Base-by-base conservation (phyloP, 257 asterid species). In the Mentha longifolia region DNA sequence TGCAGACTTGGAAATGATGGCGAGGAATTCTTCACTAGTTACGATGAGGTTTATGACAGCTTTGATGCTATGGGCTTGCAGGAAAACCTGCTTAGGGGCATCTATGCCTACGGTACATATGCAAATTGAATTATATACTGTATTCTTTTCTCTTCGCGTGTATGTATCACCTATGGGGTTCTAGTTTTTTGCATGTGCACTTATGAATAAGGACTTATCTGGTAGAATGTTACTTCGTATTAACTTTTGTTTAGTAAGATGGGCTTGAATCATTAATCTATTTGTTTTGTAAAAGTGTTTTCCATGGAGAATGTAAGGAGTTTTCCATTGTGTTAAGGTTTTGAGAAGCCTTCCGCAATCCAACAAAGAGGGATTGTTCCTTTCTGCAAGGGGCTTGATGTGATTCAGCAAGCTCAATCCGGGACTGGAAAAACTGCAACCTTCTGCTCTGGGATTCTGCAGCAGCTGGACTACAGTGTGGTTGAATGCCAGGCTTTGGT, bases 401-500 rank as follows among this genome's bases (percentile, higher is more conserved):
- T 81, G 50, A 82, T 85, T 56, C 86, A 82, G 65, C 87, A 85
- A 65, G 89, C 87, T 25, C 91, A 86, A 46, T 86, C 91, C 16
- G 91, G 88, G 6, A 86, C 91, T 17, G 91, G 91, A 10, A 86
- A 86, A 74, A 86, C 87, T 19, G 88, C 88, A 45, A 86, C 88
- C n/a, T 86, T 86, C 76, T 86, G 88, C 82, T 86, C 88, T 54
- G 91, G 91, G 68, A 78, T 81, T 68, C 76, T 86, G 59, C 85
- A 83, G 76, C 88, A 83, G 78, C 82, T 86, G 0, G 88, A 85
- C 76, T 82, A 82, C 22, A 58, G 28, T 22, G 10, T 82, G 30
- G 86, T 85, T 7, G 86, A 85, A 57, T 85, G 87, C 73, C 87
- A 85, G 81, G 87, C 87, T 42, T 71, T 85, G 71, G 90, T 85